Base-by-base conservation (phyloP, 495 filamentous ascomycete genomes). In the Aeminium ludgeri region DNA sequence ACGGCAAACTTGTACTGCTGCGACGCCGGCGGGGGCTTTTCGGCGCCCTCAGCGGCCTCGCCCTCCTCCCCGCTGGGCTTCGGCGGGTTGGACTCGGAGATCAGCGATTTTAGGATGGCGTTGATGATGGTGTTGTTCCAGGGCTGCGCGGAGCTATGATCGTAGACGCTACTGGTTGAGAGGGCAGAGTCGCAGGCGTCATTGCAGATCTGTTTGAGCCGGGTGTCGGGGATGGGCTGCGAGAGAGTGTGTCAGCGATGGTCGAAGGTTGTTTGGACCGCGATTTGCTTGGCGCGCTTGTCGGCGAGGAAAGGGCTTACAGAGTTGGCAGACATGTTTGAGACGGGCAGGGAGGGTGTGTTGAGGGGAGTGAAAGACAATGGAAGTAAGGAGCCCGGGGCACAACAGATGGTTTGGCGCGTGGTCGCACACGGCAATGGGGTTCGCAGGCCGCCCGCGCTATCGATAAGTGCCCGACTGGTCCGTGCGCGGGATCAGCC, bases 81-180 rank as follows among this genome's bases (percentile, higher is more conserved):
- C 59, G 50, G 17, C 40, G 61, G 52, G 12, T 55, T 37, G 31
- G 84, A 79, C 52, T 92, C 86, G 42, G 78, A 69, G 59, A 95
- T 85, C 41, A 96, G 67, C 36, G 76, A 69, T 56, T 82, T 76
- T 43, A 97, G 80, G 65, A 91, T 80, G 30, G 71, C 70, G 66
- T 85, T 89, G 57, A 97, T 94, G 59, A 97, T 95, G 38, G 67
- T 60, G 16, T 74, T 74, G 63, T 96, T 97, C 91, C 91, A 96
- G 36, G 68, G 58, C 44, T 75, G 71, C 38, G 85, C 85, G 41
- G 72, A 70, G 38, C 73, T 55, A 58, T 95, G 89, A 37, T 91
- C 79, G 58, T 97, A 97, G 60, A 61, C 70, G 30, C 80, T 70
- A 34, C 69, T 71, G 46, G 62, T 67, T 36, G 71, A 69, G 50